These are phyloP conservation scores for Fusarium buxicola DNA, from an alignment of 2,329 filamentous ascomycete species.

Conservation along the genomic window DNA sequence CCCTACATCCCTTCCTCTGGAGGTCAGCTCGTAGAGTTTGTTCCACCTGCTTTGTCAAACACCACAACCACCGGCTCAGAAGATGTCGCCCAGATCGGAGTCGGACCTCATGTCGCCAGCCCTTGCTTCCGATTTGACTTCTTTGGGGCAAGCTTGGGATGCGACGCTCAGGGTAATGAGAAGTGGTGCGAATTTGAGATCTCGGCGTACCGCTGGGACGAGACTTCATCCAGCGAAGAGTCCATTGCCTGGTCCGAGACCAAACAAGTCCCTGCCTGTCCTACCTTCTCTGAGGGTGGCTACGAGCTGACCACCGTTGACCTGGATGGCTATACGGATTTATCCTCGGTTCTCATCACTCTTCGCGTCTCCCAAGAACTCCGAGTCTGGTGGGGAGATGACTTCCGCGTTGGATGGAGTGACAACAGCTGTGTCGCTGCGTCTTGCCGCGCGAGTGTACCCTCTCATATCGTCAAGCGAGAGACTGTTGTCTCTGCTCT, in stretches of 20 bases:
- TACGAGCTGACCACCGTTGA: conserved; percentile 52
- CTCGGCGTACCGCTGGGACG: conserved; percentile 55
- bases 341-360: conserved; percentile 55
- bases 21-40: conserved; percentile 55
- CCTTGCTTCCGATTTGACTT: conserved; percentile 56
- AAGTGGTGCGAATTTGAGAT: conserved; percentile 57
- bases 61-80: conserved; percentile 42
- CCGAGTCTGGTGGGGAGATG: conserved; percentile 57
- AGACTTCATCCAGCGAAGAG: conserved; percentile 48
- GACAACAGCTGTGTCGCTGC: conserved; percentile 56
- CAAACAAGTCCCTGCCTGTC: conserved; percentile 54
- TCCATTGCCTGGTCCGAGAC: conserved; percentile 56
- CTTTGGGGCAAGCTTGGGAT: conserved; percentile 54
- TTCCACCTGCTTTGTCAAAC: conserved; percentile 51
- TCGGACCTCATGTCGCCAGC: conserved; percentile 52
- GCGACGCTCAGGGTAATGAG: conserved; percentile 51
- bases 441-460: conserved; percentile 48
- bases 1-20: conserved; percentile 55
- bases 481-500: conserved; percentile 49
- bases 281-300: conserved; percentile 48
- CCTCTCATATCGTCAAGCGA: conserved; percentile 47
- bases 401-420: conserved; percentile 55
- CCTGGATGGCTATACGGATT: conserved; percentile 53
- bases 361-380: conserved; percentile 53
- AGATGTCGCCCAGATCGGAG: conserved; percentile 55